Evolutionary conservation across 192 early-diverging fungal species (phyloP), one percentile per base, ranked within the genome.

Genomic region (Linnemannia exigua): DNA sequence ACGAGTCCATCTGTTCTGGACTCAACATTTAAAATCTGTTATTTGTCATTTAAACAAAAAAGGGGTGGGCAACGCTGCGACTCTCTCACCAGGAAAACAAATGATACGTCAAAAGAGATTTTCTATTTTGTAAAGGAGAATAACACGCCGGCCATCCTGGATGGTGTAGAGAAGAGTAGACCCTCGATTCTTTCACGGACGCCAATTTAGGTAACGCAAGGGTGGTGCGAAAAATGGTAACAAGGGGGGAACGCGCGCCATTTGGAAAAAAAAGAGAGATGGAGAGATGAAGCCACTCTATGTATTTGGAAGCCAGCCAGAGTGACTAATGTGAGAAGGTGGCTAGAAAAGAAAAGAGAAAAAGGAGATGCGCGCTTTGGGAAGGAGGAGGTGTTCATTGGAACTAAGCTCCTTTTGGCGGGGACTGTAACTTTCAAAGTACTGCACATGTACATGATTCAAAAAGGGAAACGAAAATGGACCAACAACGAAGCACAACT

Each of bases 381-480:
- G 38, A n/a, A 14, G 15, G n/a, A 11, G 28, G 58, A 25, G 51
- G 4, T n/a, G 33, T 19, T 22, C 67, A 41, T 69, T 19, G 67
- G 20, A 70, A 41, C 36, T 36, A 38, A 70, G 36, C n/a, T 41
- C 68, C n/a, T 70, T 70, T 38, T 41, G 58, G 54, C 37, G 74
- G 33, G 38, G 58, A 51, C 74, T 75, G 31, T 75, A 75, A 63
- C 28, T 63, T 63, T 63, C 25, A 63, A 63, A 63, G 58, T 63
- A 63, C 28, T 8, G 58, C 58, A 31, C 58, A 63, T 63, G 25
- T 63, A 63, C 58, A 63, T 31, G 12, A 12, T 28, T 61, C 58
- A 31, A 61, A 61, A 61, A 28, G 25, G 58, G 58, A 63, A 63
- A 63, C 25, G 58, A 63, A 54, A 63, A 28, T 28, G 54, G 54